phyloP scores from a whole-genome alignment of 2,329 filamentous ascomycete species.

The Diplodia corticola region DNA sequence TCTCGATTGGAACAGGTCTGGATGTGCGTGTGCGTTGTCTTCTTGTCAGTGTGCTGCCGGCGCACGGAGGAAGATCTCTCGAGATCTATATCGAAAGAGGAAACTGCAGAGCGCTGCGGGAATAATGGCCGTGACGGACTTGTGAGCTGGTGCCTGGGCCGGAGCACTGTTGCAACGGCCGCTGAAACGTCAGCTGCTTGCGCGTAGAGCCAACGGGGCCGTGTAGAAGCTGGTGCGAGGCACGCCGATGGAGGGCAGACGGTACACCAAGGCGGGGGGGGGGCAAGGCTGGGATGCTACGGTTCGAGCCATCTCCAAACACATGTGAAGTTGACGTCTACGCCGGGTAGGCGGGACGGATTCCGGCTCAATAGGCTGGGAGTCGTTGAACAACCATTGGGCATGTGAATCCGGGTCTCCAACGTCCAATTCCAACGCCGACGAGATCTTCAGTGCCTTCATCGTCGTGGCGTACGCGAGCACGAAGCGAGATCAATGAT shows the following conservation, averaged over 20 bases:
- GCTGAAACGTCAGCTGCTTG: not conserved
- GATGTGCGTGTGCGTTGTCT: not conserved
- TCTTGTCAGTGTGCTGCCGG: not conserved
- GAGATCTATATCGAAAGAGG: conserved; percentile 3
- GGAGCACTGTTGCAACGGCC: not conserved
- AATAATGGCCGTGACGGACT: not conserved
- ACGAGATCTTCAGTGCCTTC: not conserved
- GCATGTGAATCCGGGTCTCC: not conserved
- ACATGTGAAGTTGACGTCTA: not conserved
- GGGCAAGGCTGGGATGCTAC: no score
- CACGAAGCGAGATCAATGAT: not conserved
- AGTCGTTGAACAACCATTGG: not conserved
- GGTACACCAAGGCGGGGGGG: no score
- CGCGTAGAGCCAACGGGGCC: no score
- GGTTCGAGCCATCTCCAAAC: not conserved
- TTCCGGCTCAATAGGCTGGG: not conserved
- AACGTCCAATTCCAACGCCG: not conserved
- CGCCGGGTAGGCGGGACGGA: not conserved
- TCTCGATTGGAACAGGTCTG: not conserved
- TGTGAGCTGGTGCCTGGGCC: not conserved
- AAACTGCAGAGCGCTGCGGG: conserved; percentile 3
- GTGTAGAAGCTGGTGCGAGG: no score
- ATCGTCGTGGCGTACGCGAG: not conserved
- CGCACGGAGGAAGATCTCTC: not conserved
- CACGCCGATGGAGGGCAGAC: no score